Evolutionary conservation across 495 filamentous ascomycete species (phyloP), one percentile per base, ranked within the genome.

Genomic region (Pyronema omphalodes): DNA sequence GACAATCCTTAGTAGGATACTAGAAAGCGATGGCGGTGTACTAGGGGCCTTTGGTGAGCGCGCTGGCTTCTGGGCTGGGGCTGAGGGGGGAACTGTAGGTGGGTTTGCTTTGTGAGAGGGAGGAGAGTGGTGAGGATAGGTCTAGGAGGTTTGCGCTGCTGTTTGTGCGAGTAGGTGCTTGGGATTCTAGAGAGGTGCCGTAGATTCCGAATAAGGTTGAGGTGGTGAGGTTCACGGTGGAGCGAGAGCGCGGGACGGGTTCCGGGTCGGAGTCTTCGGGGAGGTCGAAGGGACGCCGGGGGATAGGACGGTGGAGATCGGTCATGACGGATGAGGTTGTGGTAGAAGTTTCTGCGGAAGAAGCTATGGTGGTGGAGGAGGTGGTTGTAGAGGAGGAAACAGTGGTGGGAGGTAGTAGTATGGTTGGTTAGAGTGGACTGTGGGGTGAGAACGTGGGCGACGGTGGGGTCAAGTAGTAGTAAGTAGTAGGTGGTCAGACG

Each of bases 181-280:
- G 63, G 33, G 54, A 58, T 58, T 52, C 45, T 47, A 63, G 51
- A 44, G 76, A 78, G 11, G 81, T 84, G 9, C 78, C 75, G 70
- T 91, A 96, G 65, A 96, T 98, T 44, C 91, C 91, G 58, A 80
- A 83, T 0, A 96, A 77, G 0, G 91, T 94, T 2, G 84, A 85
- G 11, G 83, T 80, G 29, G 88, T 94, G 50, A 96, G 75, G 65
- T 94, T 93, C 60, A 89, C 74, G 29, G 85, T 74, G 3, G 88
- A 94, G 49, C 79, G 66, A 48, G 19, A 44, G 50, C 50, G 56
- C 53, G 23, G 37, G 6, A 46, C 7, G 57, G 52, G 1, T 18
- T 51, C 14, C 0, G 73, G 71, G 33, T 71, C 63, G 29, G 76
- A 75, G 37, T 70, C 69, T 17, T 75, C 68, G 44, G 73, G 71